phyloP scores from a whole-genome alignment of 768 basidiomycete species.

The Lentinula guzmanii region DNA sequence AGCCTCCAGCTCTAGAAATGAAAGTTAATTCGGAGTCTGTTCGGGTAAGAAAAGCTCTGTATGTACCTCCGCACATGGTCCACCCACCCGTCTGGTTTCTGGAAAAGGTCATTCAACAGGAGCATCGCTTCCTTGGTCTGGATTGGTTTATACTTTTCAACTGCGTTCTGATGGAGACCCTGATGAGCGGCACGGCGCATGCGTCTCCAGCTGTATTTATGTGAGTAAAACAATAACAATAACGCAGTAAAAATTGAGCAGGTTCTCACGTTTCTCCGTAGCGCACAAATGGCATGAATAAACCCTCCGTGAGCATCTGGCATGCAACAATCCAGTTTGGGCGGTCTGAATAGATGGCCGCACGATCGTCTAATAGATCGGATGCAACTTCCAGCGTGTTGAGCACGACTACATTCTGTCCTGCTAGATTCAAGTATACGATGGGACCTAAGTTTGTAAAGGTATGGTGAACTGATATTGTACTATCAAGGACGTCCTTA shows the following conservation, averaged over 20 bases:
- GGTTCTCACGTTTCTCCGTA: conserved; percentile 10
- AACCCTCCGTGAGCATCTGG: conserved; percentile 5
- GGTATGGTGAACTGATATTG: background rate
- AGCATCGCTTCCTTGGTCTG: conserved; percentile 25
- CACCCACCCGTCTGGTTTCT: conserved; percentile 22
- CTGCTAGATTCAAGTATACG: conserved; percentile 5
- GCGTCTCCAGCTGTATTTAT: conserved; percentile 22
- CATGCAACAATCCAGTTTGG: conserved; percentile 8
- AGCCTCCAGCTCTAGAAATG: conserved; percentile 9
- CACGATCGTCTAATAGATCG: conserved; percentile 26
- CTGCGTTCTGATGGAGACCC: conserved; percentile 20
- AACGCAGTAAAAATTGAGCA: background rate
- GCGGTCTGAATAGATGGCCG: conserved; percentile 15
- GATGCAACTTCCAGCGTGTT: conserved; percentile 20
- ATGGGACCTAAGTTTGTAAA: conserved; percentile 5
- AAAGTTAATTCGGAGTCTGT: background rate
- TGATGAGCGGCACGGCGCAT: conserved; percentile 28
- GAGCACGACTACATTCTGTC: conserved; percentile 16
- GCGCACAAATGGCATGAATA: conserved; percentile 11
- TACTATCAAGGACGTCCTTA: conserved; percentile 4
- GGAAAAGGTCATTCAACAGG: conserved; percentile 20
- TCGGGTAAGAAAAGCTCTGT: background rate
- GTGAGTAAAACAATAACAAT: background rate
- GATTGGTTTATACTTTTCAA: conserved; percentile 16
- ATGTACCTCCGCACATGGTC: conserved; percentile 13